Base-by-base conservation (phyloP, 306 rosid genomes). In the Ammopiptanthus mongolicus region DNA sequence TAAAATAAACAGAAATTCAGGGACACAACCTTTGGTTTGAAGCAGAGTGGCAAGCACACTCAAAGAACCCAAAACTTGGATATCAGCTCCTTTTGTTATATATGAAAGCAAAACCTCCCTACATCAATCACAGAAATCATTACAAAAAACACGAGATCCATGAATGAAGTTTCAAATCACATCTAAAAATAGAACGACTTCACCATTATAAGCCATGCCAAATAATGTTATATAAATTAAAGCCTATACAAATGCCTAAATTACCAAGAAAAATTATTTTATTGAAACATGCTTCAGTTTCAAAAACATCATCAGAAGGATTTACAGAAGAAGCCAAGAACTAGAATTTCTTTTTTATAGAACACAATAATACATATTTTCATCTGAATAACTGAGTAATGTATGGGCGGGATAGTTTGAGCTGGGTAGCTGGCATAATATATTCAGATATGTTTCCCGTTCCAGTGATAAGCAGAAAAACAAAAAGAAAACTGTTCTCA, bases 1-100 rank as follows among this genome's bases (percentile, higher is more conserved):
- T 25, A 13, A 58, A 36, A 74, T 44, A 77, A 83, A 58, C 36
- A 69, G 33, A 68, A 76, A 36, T 29, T 72, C 15, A 76, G 67
- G 36, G 34, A 62, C 57, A 73, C 74, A 74, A 91, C 98, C 98
- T 91, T 95, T 91, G 64, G 98, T 91, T 75, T 91, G 96, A 95
- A 95, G 84, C 66, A 95, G 80, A 31, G 93, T 87, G 59, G 96
- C 96, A 42, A 91, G 88, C 62, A 91, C 74, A 51, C 81, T 83
- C 83, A 91, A 78, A 76, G 96, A 89, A 80, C 98, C 98, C 76
- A 85, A 80, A 56, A 91, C 97, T 77, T 79, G 86, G 71, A 82
- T 65, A 66, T 95, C 93, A 33, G 84, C 87, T 81, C 97, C 98
- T 70, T 69, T 83, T 29, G 86, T 82, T 53, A 95, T 80, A 82